Conservation (phyloP, 495 filamentous ascomycete genomes). For the Aspergillus steynii region DNA sequence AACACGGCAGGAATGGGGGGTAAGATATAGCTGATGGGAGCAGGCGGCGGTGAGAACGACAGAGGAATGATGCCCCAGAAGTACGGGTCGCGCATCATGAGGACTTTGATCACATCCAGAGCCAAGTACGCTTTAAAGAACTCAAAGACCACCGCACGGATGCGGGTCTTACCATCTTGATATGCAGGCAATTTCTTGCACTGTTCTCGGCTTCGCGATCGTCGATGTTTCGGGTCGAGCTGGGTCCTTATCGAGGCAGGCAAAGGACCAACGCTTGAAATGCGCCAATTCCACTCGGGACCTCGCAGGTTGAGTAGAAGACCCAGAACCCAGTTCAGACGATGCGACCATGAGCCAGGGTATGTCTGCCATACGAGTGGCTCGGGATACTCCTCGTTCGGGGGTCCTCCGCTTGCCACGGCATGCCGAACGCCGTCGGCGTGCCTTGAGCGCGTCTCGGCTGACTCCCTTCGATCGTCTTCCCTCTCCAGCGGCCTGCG, state of each 20-base stretch:
- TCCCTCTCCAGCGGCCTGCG: neutral
- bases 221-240: conserved; percentile 27
- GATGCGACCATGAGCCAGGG: conserved; percentile 58
- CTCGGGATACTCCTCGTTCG: conserved; percentile 1
- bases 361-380: conserved; percentile 68
- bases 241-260: conserved; percentile 50
- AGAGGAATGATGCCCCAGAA: conserved; percentile 51
- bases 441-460: neutral
- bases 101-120: conserved; percentile 64
- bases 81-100: conserved; percentile 74
- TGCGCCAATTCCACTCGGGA: conserved; percentile 76
- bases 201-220: conserved; percentile 5
- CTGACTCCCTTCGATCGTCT: neutral
- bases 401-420: neutral
- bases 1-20: conserved; percentile 38
- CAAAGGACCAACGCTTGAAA: conserved; percentile 57
- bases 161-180: conserved; percentile 40
- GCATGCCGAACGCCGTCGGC: too few species aligned
- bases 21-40: conserved; percentile 41
- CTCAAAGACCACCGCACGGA: conserved; percentile 45
- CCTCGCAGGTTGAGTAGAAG: conserved; percentile 69
- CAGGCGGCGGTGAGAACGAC: conserved; percentile 38
- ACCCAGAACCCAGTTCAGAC: conserved; percentile 72
- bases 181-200: conserved; percentile 11
- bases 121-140: conserved; percentile 58